Percentiles rank a stretch among this genome's conserved stretches.
Conservation (phyloP, 192 early-diverging fungal genomes). For the Endogone sp. region DNA sequence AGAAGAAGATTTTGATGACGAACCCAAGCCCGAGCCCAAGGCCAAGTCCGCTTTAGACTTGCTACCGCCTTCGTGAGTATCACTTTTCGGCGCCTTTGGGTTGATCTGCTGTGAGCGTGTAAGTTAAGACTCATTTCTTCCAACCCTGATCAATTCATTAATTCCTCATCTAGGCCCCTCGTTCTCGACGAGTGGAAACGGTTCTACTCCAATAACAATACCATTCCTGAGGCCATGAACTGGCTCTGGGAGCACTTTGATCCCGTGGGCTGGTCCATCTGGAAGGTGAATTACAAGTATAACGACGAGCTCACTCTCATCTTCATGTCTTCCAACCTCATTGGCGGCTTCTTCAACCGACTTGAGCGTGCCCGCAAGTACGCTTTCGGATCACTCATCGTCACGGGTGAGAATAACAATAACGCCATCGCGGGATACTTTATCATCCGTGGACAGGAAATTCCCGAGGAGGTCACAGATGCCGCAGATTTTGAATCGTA, state of each 20-base stretch:
- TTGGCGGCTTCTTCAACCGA: constrained; percentile 91
- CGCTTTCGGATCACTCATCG: constrained; percentile 84
- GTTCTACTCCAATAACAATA: constrained; percentile 96
- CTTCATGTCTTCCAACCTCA: constrained; percentile 94
- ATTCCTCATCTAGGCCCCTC: constrained; percentile 39
- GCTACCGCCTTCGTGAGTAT: constrained; percentile 62
- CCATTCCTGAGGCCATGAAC: constrained; percentile 73
- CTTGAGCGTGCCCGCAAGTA: constrained; percentile 92
- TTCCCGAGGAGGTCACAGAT: constrained; percentile 72
- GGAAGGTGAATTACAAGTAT: constrained; percentile 94
- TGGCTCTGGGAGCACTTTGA: constrained; percentile 96
- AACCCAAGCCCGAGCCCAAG: constrained; percentile 74
- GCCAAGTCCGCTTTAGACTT: constrained; percentile 88
- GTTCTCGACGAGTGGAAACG: constrained; percentile 93
- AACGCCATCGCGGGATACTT: constrained; percentile 95
- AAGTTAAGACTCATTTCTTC: too few species aligned
- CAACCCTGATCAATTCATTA: too few species aligned
- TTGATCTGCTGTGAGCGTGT: too few species aligned
- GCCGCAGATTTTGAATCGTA: constrained; percentile 88
- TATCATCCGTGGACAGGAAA: constrained; percentile 82
- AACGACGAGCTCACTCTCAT: constrained; percentile 83
- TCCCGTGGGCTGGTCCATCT: constrained; percentile 85
- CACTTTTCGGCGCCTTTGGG: too few species aligned
- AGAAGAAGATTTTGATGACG: constrained; percentile 55
- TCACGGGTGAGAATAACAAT: constrained; percentile 78